A percentile compares a stretch with the other conserved stretches of the same genome.
These are phyloP conservation scores for Plasmodium gallinaceum DNA, from an alignment of 169 alveolate species.

Conservation along the genomic window DNA sequence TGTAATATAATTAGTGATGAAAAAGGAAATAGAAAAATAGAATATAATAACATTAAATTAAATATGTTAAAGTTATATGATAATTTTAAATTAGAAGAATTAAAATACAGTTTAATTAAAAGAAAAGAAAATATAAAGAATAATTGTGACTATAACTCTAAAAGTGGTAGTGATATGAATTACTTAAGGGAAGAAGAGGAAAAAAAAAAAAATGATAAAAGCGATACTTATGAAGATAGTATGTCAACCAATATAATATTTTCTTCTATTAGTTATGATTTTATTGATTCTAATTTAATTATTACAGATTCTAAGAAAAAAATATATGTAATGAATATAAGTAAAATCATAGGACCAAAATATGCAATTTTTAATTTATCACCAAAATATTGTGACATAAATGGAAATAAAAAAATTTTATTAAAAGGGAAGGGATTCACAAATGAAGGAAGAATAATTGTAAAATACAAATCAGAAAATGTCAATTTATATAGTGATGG, in stretches of 20 bases:
- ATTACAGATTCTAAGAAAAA: slow-evolving; percentile 41
- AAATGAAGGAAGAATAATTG: slow-evolving; percentile 51
- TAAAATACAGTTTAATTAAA: slow-evolving; percentile 33
- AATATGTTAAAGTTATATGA: slow-evolving; percentile 69
- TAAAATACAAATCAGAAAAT: slow-evolving; percentile 48
- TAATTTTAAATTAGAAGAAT: slow-evolving; percentile 57
- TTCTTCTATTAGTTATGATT: slow-evolving; percentile 59
- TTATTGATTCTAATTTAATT: slow-evolving; percentile 46
- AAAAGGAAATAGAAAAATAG: slow-evolving; percentile 62
- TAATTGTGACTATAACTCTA: background rate
- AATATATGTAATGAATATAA: slow-evolving; percentile 56
- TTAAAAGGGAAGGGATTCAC: slow-evolving; percentile 65
- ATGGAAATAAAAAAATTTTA: slow-evolving; percentile 57
- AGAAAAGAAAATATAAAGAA: background rate
- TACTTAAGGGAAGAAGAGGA: background rate
- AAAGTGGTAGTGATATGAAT: background rate
- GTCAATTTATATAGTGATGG: slow-evolving; percentile 56
- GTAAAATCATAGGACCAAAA: slow-evolving; percentile 66
- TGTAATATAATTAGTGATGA: slow-evolving; percentile 67
- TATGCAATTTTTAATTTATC: slow-evolving; percentile 53
- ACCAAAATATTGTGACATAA: slow-evolving; percentile 45
- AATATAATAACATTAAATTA: slow-evolving; percentile 27
- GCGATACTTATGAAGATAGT: background rate
- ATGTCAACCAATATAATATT: slow-evolving; percentile 16
- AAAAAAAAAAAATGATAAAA: slow-evolving; percentile 3